phyloP scores from a whole-genome alignment of 2,329 filamentous ascomycete genomes.

The Exophiala sp. region DNA sequence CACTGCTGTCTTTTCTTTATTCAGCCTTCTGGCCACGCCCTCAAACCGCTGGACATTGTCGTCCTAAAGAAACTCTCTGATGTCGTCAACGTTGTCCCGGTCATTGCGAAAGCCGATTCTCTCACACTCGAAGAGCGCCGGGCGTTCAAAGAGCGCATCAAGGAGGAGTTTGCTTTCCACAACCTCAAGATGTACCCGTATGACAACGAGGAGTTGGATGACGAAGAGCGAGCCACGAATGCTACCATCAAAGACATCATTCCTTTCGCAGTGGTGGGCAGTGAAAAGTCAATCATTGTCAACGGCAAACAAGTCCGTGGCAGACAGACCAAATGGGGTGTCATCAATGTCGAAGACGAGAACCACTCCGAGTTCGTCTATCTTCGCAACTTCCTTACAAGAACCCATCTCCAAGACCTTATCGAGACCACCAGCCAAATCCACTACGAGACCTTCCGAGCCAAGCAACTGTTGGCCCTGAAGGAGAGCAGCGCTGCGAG shows the following conservation, averaged over 20 bases:
- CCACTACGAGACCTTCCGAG: conserved; percentile 99
- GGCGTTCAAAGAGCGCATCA: conserved; percentile 98
- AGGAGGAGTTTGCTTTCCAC: conserved; percentile 99
- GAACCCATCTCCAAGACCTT: conserved; percentile 95
- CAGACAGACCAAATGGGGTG: conserved; percentile 97
- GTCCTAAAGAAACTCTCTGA: conserved; percentile 99
- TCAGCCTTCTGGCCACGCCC: conserved; percentile 91
- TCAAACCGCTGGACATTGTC: conserved; percentile 99
- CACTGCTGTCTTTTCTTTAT: conserved; percentile 99
- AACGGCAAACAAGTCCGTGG: conserved; percentile 95
- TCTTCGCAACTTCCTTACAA: conserved; percentile 94
- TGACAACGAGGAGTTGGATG: conserved; percentile 97
- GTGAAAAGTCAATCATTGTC: conserved; percentile 95
- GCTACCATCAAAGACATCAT: conserved; percentile 95
- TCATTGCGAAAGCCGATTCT: conserved; percentile 97
- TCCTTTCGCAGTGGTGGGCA: conserved; percentile 95
- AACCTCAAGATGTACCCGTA: conserved; percentile 99
- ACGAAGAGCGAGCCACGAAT: conserved; percentile 91
- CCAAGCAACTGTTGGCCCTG: conserved; percentile 93
- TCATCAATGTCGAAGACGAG: conserved; percentile 99
- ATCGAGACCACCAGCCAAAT: conserved; percentile 99
- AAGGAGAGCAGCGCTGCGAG: conserved; percentile 95
- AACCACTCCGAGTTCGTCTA: conserved; percentile 99
- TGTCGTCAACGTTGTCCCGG: conserved; percentile 97
- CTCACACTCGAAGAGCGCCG: conserved; percentile 91